These are phyloP conservation scores for Melanopsichium pennsylvanicum DNA, from an alignment of 1,284 basidiomycete species.

Conservation along the genomic window DNA sequence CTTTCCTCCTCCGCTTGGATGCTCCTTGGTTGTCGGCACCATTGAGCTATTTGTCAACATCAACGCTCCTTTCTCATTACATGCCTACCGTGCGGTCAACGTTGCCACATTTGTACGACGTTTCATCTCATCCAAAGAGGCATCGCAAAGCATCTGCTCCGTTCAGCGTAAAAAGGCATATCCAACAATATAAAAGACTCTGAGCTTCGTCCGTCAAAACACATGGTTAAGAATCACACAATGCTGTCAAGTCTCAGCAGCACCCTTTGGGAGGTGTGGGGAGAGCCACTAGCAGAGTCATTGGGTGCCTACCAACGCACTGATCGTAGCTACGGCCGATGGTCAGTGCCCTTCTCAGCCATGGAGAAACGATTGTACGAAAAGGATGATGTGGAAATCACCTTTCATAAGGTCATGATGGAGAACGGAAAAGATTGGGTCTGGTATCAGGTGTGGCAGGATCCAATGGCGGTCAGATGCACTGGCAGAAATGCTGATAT, in stretches of 20 bases:
- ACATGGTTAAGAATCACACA: background rate
- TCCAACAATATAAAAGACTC: too few relatives aligned
- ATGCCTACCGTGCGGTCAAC: too few relatives aligned
- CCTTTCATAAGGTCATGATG: conserved; percentile 56
- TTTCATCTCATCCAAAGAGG: too few relatives aligned
- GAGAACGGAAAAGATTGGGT: conserved; percentile 60
- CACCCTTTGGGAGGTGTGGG: conserved; percentile 55
- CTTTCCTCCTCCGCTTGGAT: background rate
- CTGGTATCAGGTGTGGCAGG: conserved; percentile 64
- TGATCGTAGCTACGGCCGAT: conserved; percentile 56
- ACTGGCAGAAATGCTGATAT: conserved; percentile 58
- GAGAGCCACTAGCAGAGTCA: conserved; percentile 40
- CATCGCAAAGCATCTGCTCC: background rate
- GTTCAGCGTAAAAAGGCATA: background rate
- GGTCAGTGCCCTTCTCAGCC: conserved; percentile 53
- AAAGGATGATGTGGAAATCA: conserved; percentile 55
- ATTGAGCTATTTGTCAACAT: background rate
- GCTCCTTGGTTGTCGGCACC: conserved; percentile 16
- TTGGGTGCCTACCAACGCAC: conserved; percentile 44
- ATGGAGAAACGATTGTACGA: conserved; percentile 62
- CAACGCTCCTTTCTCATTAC: background rate
- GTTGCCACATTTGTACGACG: too few relatives aligned
- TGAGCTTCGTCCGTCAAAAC: background rate
- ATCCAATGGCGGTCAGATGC: conserved; percentile 38
- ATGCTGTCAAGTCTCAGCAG: conserved; percentile 8